phyloP scores from a whole-genome alignment of 2,329 filamentous ascomycete species.

The Hyphodiscus sp. region DNA sequence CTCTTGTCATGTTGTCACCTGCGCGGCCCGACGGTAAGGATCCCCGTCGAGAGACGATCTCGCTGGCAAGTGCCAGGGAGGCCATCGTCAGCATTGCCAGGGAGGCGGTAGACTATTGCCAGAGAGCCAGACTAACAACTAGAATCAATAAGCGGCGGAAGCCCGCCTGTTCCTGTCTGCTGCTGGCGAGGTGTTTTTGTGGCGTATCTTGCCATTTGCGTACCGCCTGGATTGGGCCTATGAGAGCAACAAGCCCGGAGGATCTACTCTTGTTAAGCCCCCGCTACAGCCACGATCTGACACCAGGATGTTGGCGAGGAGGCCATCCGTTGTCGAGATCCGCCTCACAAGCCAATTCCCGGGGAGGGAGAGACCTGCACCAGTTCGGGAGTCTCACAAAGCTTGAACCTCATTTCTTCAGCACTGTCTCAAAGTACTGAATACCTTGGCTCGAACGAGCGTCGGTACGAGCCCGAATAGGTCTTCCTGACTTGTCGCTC shows the following conservation, averaged over 20 bases:
- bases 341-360: not conserved
- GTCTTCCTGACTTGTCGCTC: not conserved
- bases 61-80: not conserved
- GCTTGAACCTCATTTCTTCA: conserved; percentile 11
- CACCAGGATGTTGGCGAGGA: conserved; percentile 12
- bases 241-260: not conserved
- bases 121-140: no score
- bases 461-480: not conserved
- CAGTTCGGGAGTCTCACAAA: not conserved
- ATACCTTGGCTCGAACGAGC: not conserved
- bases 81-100: not conserved
- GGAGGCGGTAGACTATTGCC: no score
- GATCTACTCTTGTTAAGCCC: not conserved
- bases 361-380: not conserved
- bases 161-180: not conserved
- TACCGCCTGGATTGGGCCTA: not conserved
- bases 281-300: conserved; percentile 12
- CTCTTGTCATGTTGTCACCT: not conserved
- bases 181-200: not conserved
- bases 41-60: not conserved
- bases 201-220: not conserved
- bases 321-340: not conserved
- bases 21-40: not conserved
- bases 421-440: not conserved
- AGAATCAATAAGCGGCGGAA: not conserved